phyloP scores from a whole-genome alignment of 768 basidiomycete species.

The Agrocybe praecox region DNA sequence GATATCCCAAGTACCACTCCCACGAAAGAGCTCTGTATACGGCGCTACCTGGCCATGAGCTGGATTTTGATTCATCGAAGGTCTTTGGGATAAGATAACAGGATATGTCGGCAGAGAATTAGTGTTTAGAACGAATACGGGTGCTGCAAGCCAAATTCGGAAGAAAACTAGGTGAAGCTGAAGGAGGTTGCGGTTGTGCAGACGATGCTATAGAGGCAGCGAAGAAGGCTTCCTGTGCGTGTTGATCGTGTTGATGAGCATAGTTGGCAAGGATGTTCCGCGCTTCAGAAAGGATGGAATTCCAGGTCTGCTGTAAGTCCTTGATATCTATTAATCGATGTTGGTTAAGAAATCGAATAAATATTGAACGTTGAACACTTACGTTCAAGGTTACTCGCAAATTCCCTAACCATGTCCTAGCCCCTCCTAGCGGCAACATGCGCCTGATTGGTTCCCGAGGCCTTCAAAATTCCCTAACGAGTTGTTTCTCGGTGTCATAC shows the following conservation, averaged over 20 bases:
- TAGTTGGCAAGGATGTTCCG: conserved; percentile 54
- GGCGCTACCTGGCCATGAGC: conserved; percentile 17
- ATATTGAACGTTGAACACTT: conserved; percentile 38
- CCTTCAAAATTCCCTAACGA: conserved; percentile 77
- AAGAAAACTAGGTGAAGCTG: conserved; percentile 55
- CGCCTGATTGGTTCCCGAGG: conserved; percentile 75
- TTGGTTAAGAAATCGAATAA: conserved; percentile 3
- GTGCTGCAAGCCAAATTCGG: conserved; percentile 33
- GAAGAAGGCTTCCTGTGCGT: conserved; percentile 5
- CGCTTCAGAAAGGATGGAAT: conserved; percentile 53
- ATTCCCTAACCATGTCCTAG: conserved; percentile 83
- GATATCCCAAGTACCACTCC: conserved; percentile 83
- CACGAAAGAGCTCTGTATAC: conserved; percentile 73
- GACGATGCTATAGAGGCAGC: conserved; percentile 3
- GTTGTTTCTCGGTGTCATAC: conserved; percentile 47
- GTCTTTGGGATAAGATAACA: not conserved
- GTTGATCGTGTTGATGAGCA: conserved; percentile 27
- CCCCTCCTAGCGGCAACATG: conserved; percentile 61
- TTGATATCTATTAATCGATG: conserved; percentile 62
- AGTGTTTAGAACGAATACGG: conserved; percentile 61
- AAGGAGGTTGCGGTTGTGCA: conserved; percentile 16
- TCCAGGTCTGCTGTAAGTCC: conserved; percentile 62
- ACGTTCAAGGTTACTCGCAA: conserved; percentile 84
- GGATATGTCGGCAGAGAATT: conserved; percentile 32
- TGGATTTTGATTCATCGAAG: not conserved